A percentile compares a stretch with the other conserved stretches of the same genome.
phyloP scores from a whole-genome alignment of 768 basidiomycete genomes.

The Boletellus emodensis region DNA sequence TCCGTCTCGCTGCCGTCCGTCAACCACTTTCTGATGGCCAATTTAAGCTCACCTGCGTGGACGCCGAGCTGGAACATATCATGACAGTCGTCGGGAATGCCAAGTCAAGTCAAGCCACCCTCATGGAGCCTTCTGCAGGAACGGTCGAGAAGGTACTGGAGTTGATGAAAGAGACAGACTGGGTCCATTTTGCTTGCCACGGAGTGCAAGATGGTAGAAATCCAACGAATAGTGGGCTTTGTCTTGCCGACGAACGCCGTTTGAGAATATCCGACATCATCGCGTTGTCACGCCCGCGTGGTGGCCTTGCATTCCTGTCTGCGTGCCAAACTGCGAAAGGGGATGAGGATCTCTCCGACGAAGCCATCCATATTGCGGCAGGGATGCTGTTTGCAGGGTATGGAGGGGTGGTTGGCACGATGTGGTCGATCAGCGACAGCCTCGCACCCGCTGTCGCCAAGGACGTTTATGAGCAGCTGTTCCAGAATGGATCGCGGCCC shows the following conservation, averaged over 20 bases:
- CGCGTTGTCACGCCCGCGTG: slow-evolving; percentile 6
- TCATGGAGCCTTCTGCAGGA: too few species aligned
- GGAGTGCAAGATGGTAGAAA: too few species aligned
- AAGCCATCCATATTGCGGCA: not conserved
- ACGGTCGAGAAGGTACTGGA: too few species aligned
- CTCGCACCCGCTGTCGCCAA: slow-evolving; percentile 32
- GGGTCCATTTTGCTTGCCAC: too few species aligned
- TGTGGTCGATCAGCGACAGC: slow-evolving; percentile 41
- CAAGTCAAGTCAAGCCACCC: too few species aligned
- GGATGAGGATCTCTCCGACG: not conserved
- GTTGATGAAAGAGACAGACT: too few species aligned
- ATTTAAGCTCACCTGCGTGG: too few species aligned
- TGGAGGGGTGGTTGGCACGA: slow-evolving; percentile 36
- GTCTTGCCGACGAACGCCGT: not conserved
- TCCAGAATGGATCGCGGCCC: too few species aligned
- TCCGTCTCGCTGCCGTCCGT: too few species aligned
- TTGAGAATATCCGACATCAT: slow-evolving; percentile 1
- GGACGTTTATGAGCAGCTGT: slow-evolving; percentile 21
- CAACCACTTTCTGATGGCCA: too few species aligned
- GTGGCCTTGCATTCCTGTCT: slow-evolving; percentile 39
- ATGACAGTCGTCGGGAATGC: too few species aligned
- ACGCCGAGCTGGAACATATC: too few species aligned
- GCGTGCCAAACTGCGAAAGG: slow-evolving; percentile 36
- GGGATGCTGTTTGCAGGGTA: slow-evolving; percentile 35
- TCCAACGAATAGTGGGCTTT: not conserved